Conservation (phyloP, 202 grass and related monocot genomes). For the Eragrostis tef region DNA sequence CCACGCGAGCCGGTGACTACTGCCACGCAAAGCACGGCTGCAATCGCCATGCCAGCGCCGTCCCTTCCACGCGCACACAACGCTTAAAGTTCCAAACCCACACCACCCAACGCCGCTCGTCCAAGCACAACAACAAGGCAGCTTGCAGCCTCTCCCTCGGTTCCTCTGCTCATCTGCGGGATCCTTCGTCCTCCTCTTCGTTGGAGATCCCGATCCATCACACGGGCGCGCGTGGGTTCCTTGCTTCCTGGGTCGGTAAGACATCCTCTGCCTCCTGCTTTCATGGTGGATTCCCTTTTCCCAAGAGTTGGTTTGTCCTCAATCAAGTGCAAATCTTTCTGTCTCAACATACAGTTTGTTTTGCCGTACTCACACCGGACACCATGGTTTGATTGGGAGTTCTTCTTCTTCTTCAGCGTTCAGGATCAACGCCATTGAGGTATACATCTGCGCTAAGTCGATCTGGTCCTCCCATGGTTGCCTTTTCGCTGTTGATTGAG, state of each 20-base stretch:
- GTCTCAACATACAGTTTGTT: too few species aligned
- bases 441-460: not conserved
- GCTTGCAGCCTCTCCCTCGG: not conserved
- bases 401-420: not conserved
- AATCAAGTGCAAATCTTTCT: not conserved
- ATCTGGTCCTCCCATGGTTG: not conserved
- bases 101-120: not conserved
- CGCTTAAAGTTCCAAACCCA: not conserved
- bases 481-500: too few species aligned
- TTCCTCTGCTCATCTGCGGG: not conserved
- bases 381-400: not conserved
- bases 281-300: not conserved
- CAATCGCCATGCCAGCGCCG: conserved; percentile 11
- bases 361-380: not conserved
- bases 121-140: not conserved
- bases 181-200: not conserved
- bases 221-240: not conserved
- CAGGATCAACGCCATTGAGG: not conserved
- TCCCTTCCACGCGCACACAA: not conserved
- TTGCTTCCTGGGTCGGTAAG: conserved; percentile 14
- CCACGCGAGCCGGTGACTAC: not conserved
- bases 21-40: not conserved
- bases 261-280: not conserved
- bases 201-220: not conserved
- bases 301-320: not conserved